phyloP scores from a whole-genome alignment of 2,329 filamentous ascomycete species.

The Arthrobotrys entomopaga region DNA sequence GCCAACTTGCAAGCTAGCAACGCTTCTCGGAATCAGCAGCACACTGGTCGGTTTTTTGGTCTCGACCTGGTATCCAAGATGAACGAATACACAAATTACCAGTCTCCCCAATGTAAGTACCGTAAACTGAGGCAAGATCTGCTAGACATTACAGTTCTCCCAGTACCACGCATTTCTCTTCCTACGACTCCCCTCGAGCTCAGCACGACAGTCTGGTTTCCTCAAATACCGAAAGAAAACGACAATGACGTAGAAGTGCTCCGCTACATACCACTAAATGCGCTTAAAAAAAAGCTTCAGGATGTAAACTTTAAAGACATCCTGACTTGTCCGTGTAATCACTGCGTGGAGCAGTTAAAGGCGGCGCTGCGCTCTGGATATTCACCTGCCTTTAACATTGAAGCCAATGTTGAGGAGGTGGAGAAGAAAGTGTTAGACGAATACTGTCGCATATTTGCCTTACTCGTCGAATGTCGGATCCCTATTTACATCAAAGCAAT shows the following conservation, averaged over 20 bases:
- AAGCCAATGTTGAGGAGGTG: background rate
- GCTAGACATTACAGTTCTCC: no score
- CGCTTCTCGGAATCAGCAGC: no score
- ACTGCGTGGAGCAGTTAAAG: background rate
- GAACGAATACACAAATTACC: no score
- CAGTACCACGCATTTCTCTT: no score
- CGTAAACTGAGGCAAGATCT: no score
- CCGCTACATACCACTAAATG: background rate
- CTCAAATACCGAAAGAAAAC: conserved; percentile 3
- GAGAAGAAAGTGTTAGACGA: background rate
- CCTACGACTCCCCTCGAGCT: background rate
- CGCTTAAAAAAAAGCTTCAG: background rate
- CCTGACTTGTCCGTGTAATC: background rate
- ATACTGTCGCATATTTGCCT: conserved; percentile 7
- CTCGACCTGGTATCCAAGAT: no score
- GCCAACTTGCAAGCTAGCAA: no score
- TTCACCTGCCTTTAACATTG: background rate
- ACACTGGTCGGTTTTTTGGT: no score
- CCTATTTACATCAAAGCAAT: conserved; percentile 4
- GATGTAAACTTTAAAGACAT: background rate
- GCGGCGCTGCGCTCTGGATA: background rate
- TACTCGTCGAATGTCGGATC: background rate
- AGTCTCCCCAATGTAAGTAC: no score
- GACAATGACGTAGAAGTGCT: background rate
- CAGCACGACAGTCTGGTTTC: background rate